phyloP scores from a whole-genome alignment of 495 filamentous ascomycete species.

The Xylaria venustula region DNA sequence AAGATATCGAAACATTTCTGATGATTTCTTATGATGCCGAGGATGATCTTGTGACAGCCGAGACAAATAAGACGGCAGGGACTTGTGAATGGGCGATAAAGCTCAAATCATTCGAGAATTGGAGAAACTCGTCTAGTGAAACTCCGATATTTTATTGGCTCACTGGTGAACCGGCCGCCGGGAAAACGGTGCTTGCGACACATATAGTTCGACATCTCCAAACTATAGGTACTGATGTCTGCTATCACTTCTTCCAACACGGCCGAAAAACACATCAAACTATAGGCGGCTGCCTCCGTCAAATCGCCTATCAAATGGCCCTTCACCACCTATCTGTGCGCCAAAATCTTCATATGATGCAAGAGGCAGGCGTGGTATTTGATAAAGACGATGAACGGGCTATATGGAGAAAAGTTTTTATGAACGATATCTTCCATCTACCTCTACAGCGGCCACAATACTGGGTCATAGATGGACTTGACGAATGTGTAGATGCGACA shows the following conservation, averaged over 20 bases:
- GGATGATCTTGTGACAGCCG: not conserved
- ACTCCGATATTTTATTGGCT: not conserved
- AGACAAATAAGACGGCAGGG: not conserved
- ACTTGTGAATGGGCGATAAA: not conserved
- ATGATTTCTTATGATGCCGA: not conserved
- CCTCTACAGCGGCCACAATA: not conserved
- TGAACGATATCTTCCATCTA: constrained; percentile 12
- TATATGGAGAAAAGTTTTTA: constrained; percentile 20
- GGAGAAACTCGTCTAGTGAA: not conserved
- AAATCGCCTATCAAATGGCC: not conserved
- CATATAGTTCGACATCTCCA: not conserved
- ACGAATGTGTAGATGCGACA: constrained; percentile 14
- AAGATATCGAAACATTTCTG: not conserved
- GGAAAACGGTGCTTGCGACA: not conserved
- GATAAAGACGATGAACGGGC: constrained; percentile 12
- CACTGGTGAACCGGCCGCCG: not conserved
- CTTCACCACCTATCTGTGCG: not conserved
- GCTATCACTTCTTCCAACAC: not conserved
- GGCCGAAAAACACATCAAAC: not conserved
- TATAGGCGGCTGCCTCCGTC: not conserved
- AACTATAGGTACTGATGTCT: not conserved
- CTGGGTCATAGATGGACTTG: constrained; percentile 23
- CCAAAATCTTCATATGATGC: not conserved
- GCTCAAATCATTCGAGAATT: too few relatives aligned
- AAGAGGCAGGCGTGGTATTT: not conserved